Evolutionary conservation across 2,329 filamentous ascomycete species (phyloP).

Genomic region (Colletotrichum musicola): DNA sequence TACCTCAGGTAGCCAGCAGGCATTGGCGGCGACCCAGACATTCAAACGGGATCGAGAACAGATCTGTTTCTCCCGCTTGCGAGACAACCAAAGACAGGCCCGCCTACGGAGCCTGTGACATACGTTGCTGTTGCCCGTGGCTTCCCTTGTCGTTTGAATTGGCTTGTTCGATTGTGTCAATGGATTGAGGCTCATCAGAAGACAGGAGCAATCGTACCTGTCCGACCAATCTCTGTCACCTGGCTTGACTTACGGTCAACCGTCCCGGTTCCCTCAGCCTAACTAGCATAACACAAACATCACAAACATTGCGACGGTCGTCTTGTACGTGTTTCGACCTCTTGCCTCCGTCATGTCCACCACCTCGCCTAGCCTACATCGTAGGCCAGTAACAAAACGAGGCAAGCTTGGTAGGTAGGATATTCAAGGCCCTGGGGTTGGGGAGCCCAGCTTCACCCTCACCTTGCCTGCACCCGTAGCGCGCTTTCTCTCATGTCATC

Average conservation of each 20-base stretch:
- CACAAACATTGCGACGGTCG: too few species aligned
- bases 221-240: background rate
- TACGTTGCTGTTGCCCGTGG: background rate
- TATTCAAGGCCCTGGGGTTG: too few species aligned
- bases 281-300: too few species aligned
- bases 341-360: too few species aligned
- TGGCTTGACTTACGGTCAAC: too few species aligned
- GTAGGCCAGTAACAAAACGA: too few species aligned
- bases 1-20: background rate
- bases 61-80: slow-evolving; percentile 17
- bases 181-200: slow-evolving; percentile 7
- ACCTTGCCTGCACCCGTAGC: background rate
- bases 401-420: too few species aligned
- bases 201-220: too few species aligned
- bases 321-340: too few species aligned
- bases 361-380: too few species aligned
- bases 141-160: background rate
- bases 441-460: too few species aligned
- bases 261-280: too few species aligned
- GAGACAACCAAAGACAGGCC: slow-evolving; percentile 11
- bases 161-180: background rate
- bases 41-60: slow-evolving; percentile 23
- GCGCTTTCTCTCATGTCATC: slow-evolving; percentile 26
- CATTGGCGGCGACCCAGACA: slow-evolving; percentile 5
- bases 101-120: background rate